phyloP scores from a whole-genome alignment of 164 flowering plant genomes.

The Platanus orientalis region DNA sequence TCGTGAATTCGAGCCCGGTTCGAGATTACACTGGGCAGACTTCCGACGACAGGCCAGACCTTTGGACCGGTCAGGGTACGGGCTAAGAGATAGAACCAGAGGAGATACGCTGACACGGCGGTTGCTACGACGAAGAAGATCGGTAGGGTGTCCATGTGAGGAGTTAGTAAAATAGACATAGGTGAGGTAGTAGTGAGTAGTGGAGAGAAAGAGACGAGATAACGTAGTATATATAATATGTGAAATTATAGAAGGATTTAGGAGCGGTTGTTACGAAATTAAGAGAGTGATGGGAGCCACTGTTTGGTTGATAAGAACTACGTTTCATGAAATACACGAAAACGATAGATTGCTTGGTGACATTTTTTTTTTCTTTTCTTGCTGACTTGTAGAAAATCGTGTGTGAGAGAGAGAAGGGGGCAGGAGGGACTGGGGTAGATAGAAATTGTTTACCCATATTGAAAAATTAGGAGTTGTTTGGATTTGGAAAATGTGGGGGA shows the following conservation, averaged over 20 bases:
- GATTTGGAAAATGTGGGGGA: too few relatives aligned
- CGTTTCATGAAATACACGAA: constrained; percentile 7
- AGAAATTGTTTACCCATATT: constrained; percentile 11
- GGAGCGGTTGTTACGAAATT: constrained; percentile 20
- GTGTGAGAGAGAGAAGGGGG: not conserved
- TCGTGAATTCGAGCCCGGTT: constrained; percentile 68
- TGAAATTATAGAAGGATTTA: not conserved
- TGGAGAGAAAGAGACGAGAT: not conserved
- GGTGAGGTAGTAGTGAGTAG: too few relatives aligned
- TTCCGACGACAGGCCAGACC: constrained; percentile 65
- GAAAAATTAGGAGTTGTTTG: constrained; percentile 9
- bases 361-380: constrained; percentile 1
- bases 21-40: constrained; percentile 47
- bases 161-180: not conserved
- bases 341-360: constrained; percentile 3
- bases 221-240: not conserved
- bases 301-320: constrained; percentile 11
- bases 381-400: not conserved
- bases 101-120: constrained; percentile 36
- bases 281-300: not conserved
- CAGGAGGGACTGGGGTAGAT: constrained; percentile 4
- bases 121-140: constrained; percentile 19
- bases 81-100: constrained; percentile 62
- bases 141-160: constrained; percentile 35
- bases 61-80: constrained; percentile 59